Evolutionary conservation across 2,329 filamentous ascomycete species (phyloP).

Genomic region (Lasiodiplodia sp.): DNA sequence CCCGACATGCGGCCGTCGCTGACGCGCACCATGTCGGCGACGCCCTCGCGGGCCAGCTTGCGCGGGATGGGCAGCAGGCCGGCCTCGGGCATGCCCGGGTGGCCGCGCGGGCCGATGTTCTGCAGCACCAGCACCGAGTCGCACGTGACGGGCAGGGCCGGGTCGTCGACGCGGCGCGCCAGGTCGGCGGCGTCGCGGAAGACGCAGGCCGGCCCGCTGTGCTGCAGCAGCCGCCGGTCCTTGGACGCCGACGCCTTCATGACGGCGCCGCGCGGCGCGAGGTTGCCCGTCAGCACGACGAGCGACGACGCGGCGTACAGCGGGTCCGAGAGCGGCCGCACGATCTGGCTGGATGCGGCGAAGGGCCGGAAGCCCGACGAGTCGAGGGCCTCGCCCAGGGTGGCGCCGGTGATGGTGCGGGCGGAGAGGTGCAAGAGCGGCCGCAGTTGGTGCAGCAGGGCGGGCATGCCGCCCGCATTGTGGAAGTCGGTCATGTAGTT

Average conservation of each 20-base stretch:
- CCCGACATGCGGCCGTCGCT: conserved; percentile 64
- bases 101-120: conserved; percentile 88
- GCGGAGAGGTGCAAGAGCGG: conserved; percentile 78
- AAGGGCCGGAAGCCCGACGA: conserved; percentile 71
- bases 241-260: conserved; percentile 96
- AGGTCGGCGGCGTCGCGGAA: conserved; percentile 84
- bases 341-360: conserved; percentile 76
- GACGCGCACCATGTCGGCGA: conserved; percentile 61
- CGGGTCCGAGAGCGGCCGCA: conserved; percentile 76
- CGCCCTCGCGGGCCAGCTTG: conserved; percentile 55
- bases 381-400: conserved; percentile 77
- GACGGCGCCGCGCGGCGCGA: conserved; percentile 85
- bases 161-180: conserved; percentile 72
- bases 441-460: conserved; percentile 81
- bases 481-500: conserved; percentile 90
- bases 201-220: conserved; percentile 78
- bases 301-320: conserved; percentile 85
- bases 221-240: conserved; percentile 68
- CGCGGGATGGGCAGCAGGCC: conserved; percentile 83
- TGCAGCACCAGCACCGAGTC: conserved; percentile 86
- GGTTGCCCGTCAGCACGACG: conserved; percentile 82
- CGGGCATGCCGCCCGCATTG: conserved; percentile 79
- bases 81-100: conserved; percentile 93
- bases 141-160: conserved; percentile 73
- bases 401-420: conserved; percentile 80